Base-by-base conservation (phyloP, 345 rosid species). In the Gossypium herbaceum region DNA sequence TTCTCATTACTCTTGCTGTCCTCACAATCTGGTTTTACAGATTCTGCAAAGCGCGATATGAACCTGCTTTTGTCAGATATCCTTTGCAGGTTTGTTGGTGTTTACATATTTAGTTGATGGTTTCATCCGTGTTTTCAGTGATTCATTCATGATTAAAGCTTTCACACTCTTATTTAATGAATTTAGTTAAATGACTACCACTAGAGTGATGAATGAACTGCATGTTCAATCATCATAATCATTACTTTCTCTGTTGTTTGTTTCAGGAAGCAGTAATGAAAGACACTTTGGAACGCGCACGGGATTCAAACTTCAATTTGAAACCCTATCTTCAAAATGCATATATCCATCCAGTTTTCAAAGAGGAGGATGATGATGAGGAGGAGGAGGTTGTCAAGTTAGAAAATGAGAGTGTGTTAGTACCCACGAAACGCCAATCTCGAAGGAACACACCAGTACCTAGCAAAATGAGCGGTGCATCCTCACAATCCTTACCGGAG, bases 221-320 rank as follows among this genome's bases (percentile, higher is more conserved):
- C 41, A 34, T 34, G 1, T 34, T 5, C 41, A 34, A 34, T 47
- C 51, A 47, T n/a, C 59, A 19, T n/a, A 55, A n/a, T 19, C 24
- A 8, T 55, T 55, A n/a, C 19, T 16, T 68, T 66, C 39, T 67
- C 2, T 44, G 50, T 45, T 9, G 39, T 71, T n/a, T 15, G 44
- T 83, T 81, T 76, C 82, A 94, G 98, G 98, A 94, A 77, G 98
- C 98, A 56, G 90, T 85, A 97, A 92, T 86, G 93, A 94, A 90
- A 81, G 98, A 94, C 77, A 94, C 96, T 0, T 78, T 94, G 73
- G 98, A 94, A 71, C 90, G 79, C 4, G 89, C 89, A 19, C 83
- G 85, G 83, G 98, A 92, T n/a, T 97, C 97, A 0, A 82, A 81
- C 79, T 41, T 90, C 12, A 90, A 94, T 75, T 73, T 94, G 68